Percentiles rank a stretch among this genome's conserved stretches.
Conservation (phyloP, 73 alveolate species). For the Halteria grandinella region DNA sequence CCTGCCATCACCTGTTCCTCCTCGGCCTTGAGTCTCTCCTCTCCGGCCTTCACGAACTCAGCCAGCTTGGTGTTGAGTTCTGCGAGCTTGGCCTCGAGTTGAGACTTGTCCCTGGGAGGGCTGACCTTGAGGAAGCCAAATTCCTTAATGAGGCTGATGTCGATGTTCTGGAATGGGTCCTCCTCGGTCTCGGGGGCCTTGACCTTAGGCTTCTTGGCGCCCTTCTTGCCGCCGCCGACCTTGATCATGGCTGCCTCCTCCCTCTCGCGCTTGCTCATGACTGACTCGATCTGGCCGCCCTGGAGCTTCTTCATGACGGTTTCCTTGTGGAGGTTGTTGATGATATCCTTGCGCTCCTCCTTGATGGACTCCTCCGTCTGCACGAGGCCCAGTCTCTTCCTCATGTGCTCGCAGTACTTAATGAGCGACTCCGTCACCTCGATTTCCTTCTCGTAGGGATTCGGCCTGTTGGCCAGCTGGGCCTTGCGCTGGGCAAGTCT, state of each 20-base stretch:
- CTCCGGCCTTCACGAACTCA: conserved; percentile 10
- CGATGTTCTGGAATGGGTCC: conserved; percentile 5
- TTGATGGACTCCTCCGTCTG: conserved; percentile 10
- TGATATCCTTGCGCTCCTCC: conserved; percentile 12
- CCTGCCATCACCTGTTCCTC: conserved; percentile 30
- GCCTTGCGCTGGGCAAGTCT: conserved; percentile 17
- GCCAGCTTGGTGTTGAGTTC: conserved; percentile 4
- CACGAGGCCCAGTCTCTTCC: background rate
- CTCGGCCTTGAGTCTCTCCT: conserved; percentile 12
- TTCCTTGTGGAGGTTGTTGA: conserved; percentile 20
- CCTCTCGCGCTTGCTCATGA: conserved; percentile 20
- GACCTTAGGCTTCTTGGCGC: background rate
- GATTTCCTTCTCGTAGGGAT: conserved; percentile 41
- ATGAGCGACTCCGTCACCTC: conserved; percentile 32
- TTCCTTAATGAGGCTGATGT: conserved; percentile 11
- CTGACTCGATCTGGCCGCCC: conserved; percentile 39
- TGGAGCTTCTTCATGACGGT: conserved; percentile 13
- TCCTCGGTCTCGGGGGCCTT: background rate
- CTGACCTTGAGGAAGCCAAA: conserved; percentile 32
- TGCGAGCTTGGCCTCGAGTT: conserved; percentile 7
- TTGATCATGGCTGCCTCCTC: conserved; percentile 14
- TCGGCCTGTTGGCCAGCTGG: conserved; percentile 28
- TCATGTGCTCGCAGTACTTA: conserved; percentile 22
- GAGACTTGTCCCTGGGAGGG: conserved; percentile 14
- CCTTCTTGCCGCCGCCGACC: conserved; percentile 42